Evolutionary conservation across 2,329 filamentous ascomycete species (phyloP), one percentile per base, ranked within the genome.

Genomic region (Penicillium sp.): DNA sequence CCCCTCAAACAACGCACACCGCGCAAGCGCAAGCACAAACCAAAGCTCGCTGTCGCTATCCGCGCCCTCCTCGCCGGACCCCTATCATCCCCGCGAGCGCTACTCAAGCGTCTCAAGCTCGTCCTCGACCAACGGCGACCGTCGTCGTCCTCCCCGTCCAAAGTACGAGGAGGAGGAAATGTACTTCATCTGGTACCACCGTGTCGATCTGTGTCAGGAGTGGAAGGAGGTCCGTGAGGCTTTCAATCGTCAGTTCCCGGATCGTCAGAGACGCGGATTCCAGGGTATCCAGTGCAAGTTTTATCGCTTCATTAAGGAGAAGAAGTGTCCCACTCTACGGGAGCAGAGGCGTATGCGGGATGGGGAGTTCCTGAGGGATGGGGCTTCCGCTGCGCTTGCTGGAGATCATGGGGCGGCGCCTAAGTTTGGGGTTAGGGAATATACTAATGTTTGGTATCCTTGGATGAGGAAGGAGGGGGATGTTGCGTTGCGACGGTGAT

Each of bases 151-250:
- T 6, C 75, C 76, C n/a, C 72, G 77, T 5, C 77, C 76, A 27
- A 78, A 77, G 65, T 80, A 80, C 65, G 73, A 74, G 44, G 72
- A 76, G 50, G 78, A 80, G 66, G 76, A 80, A 58, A 75, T 75
- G 70, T 77, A 76, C 64, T 80, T 80, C 58, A 79, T 80, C 59
- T 80, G 78, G 78, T 80, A 80, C 61, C 75, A 79, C 64, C 76
- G 77, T 8, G 76, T 76, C 27, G 78, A 80, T 61, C 70, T 79
- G 27, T 70, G 70, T 45, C 72, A 78, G 65, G 74, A 78, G 58
- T 80, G 78, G 78, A 76, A 75, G 58, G 72, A 77, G 58, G 75
- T 80, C 23, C 71, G 73, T 27, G 71, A 76, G 52, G 72, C 70
- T 54, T 80, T 78, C 60, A 76, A 77, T 61, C 66, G 63, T 0